These are phyloP conservation scores for Penicillium hordei DNA, from an alignment of 2,329 filamentous ascomycete species.

Conservation along the genomic window DNA sequence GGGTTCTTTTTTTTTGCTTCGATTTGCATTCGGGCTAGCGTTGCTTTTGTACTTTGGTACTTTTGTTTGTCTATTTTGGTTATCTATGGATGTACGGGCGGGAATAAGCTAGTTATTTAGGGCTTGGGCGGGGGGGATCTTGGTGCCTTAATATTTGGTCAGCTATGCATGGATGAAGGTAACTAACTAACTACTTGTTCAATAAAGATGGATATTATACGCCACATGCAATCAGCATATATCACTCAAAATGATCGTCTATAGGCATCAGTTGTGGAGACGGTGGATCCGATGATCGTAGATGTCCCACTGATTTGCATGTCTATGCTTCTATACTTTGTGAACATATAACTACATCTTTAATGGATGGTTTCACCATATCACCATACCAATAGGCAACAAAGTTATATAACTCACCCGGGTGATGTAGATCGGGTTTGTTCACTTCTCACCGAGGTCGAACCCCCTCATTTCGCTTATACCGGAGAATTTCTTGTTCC, in stretches of 20 bases:
- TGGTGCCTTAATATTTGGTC: neutral
- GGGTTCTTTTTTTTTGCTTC: neutral
- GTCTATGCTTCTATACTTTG: neutral
- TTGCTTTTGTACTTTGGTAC: neutral
- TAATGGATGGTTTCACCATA: neutral
- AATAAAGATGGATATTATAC: neutral
- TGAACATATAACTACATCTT: neutral
- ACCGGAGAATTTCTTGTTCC: neutral
- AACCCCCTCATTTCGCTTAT: conserved; percentile 10
- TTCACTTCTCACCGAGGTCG: neutral
- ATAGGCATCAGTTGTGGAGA: neutral
- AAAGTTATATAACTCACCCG: no score
- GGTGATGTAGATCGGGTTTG: neutral
- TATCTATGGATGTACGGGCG: neutral
- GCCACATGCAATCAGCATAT: neutral
- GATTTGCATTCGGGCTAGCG: neutral
- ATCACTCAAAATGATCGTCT: neutral
- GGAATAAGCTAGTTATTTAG: neutral
- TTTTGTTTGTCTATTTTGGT: neutral
- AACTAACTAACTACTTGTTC: no score
- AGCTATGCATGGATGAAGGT: neutral
- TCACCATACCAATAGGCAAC: neutral
- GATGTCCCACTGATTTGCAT: conserved; percentile 2
- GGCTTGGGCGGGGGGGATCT: neutral
- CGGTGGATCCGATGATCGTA: conserved; percentile 8